These are phyloP conservation scores for Kwoniella europaea DNA, from an alignment of 768 basidiomycete species.

Conservation along the genomic window DNA sequence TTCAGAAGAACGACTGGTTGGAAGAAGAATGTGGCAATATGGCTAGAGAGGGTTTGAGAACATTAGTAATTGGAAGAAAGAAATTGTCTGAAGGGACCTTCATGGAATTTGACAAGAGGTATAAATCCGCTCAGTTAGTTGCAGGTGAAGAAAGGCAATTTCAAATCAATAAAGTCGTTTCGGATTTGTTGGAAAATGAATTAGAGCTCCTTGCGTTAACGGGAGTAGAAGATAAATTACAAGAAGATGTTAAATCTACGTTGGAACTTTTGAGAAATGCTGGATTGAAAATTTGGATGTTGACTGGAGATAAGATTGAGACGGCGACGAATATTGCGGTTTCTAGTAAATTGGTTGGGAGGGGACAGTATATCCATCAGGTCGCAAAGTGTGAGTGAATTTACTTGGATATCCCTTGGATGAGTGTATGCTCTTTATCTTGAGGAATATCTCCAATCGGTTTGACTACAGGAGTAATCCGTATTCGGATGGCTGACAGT, in stretches of 20 bases:
- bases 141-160: conserved; percentile 77
- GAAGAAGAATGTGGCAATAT: conserved; percentile 99
- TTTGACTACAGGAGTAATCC: too few relatives aligned
- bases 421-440: too few relatives aligned
- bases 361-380: conserved; percentile 97
- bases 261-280: conserved; percentile 91
- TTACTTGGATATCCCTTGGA: neutral
- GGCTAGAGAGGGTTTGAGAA: conserved; percentile 93
- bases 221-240: conserved; percentile 98
- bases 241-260: conserved; percentile 94
- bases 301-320: conserved; percentile 99
- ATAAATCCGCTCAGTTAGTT: conserved; percentile 78
- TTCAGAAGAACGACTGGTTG: conserved; percentile 96
- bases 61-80: conserved; percentile 88
- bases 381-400: conserved; percentile 77
- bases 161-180: conserved; percentile 75
- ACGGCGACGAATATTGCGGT: conserved; percentile 98
- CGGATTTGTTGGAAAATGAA: conserved; percentile 80
- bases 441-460: too few relatives aligned
- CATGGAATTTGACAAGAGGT: conserved; percentile 70
- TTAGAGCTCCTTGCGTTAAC: conserved; percentile 90
- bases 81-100: conserved; percentile 72
- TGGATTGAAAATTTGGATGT: conserved; percentile 99
- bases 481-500: neutral
- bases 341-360: conserved; percentile 90